Percentiles rank a stretch among this genome's conserved stretches.
Evolutionary conservation across 2,329 filamentous ascomycete genomes (phyloP).

Genomic region (Colletotrichum musae): DNA sequence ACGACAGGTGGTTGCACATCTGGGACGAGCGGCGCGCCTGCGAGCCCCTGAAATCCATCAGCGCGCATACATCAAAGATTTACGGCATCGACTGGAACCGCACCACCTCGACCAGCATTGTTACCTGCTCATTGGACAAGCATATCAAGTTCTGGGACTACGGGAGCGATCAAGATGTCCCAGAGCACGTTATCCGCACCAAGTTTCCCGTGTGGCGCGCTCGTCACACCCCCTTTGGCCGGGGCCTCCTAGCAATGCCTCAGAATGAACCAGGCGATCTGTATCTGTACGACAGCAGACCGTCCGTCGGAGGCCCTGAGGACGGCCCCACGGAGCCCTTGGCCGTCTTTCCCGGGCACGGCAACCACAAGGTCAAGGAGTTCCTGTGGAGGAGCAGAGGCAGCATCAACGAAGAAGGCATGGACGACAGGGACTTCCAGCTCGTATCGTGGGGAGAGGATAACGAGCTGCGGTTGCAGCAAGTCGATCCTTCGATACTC

Average conservation of each 20-base stretch:
- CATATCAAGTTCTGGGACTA: constrained; percentile 97
- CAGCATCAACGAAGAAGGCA: constrained; percentile 72
- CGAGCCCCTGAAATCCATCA: constrained; percentile 84
- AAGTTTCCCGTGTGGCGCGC: constrained; percentile 93
- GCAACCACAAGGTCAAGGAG: constrained; percentile 83
- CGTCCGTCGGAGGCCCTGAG: constrained; percentile 59
- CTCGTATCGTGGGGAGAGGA: constrained; percentile 94
- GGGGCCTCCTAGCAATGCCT: constrained; percentile 90
- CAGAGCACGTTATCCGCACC: constrained; percentile 84
- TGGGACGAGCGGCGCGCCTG: constrained; percentile 91
- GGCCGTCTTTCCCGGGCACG: constrained; percentile 73
- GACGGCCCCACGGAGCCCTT: constrained; percentile 65
- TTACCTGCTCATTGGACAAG: constrained; percentile 91
- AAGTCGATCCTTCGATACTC: constrained; percentile 75
- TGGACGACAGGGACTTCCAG: constrained; percentile 91
- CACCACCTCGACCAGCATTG: constrained; percentile 77
- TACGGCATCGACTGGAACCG: constrained; percentile 97
- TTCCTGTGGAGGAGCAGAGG: constrained; percentile 92
- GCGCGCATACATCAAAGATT: constrained; percentile 92
- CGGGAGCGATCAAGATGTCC: constrained; percentile 69
- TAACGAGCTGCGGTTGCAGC: constrained; percentile 84
- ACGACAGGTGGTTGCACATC: constrained; percentile 88
- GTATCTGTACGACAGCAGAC: constrained; percentile 83
- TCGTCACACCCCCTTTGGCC: constrained; percentile 90
- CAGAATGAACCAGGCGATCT: constrained; percentile 89